phyloP scores from a whole-genome alignment of 164 flowering plant species.

The Nymphaea thermarum region DNA sequence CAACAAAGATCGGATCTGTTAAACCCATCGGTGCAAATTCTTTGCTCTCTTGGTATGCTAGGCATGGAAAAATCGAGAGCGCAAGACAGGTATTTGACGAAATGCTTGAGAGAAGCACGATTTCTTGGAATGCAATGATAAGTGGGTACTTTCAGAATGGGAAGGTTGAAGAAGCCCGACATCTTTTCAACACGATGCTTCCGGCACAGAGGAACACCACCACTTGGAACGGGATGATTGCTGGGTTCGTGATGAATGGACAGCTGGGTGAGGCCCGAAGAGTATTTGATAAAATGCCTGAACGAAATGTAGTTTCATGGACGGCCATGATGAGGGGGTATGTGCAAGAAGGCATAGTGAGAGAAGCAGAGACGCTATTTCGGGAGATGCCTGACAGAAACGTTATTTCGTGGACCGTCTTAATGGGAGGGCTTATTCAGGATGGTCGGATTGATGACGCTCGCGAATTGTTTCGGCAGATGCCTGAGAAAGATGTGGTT shows the following conservation, averaged over 20 bases:
- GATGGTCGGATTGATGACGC: conserved; percentile 59
- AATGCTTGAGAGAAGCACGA: conserved; percentile 25
- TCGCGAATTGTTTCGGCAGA: conserved; percentile 33
- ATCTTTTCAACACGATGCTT: conserved; percentile 43
- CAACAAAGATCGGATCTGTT: conserved; percentile 9
- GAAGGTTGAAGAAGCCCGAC: conserved; percentile 32
- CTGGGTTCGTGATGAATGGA: conserved; percentile 50
- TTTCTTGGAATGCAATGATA: conserved; percentile 57
- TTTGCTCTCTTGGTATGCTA: conserved; percentile 29
- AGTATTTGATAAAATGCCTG: conserved; percentile 51
- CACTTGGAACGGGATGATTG: conserved; percentile 61
- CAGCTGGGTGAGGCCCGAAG: conserved; percentile 44
- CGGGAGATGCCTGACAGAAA: conserved; percentile 66
- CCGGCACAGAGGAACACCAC: conserved; percentile 34
- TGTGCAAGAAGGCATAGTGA: conserved; percentile 32
- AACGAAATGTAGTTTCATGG: conserved; percentile 64
- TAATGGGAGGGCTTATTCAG: conserved; percentile 60
- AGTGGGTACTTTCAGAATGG: conserved; percentile 46
- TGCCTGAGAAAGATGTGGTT: conserved; percentile 75
- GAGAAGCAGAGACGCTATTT: conserved; percentile 32
- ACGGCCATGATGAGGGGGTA: conserved; percentile 67
- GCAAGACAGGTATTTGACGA: conserved; percentile 51
- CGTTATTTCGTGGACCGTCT: conserved; percentile 74
- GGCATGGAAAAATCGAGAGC: conserved; percentile 36
- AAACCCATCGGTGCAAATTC: conserved; percentile 20